Percentiles rank a stretch among this genome's conserved stretches.
These are phyloP conservation scores for Zalerion maritima DNA, from an alignment of 495 filamentous ascomycete species.

Conservation along the genomic window DNA sequence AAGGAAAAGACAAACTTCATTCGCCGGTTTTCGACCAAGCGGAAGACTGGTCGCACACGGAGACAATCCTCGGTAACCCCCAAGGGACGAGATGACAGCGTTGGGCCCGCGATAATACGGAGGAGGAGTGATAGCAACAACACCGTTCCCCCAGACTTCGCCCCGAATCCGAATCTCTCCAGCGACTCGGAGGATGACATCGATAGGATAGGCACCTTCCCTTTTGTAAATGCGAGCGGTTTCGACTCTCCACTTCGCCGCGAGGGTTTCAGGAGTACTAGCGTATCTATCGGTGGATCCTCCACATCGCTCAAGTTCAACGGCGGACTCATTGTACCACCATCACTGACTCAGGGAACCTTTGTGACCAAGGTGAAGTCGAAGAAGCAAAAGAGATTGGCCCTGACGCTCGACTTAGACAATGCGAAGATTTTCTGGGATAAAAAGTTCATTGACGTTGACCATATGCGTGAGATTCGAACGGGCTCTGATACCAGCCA, in stretches of 20 bases:
- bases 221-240: no score
- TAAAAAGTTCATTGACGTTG: conserved; percentile 77
- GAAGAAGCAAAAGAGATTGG: conserved; percentile 59
- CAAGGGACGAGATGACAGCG: conserved; percentile 68
- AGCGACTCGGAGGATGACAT: conserved; percentile 54
- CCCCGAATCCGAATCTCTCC: conserved; percentile 36
- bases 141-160: conserved; percentile 34
- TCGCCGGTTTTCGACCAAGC: conserved; percentile 30
- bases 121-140: conserved; percentile 77
- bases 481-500: conserved; percentile 74
- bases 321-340: conserved; percentile 55
- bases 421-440: conserved; percentile 82
- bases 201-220: conserved; percentile 12
- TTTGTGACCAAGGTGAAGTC: conserved; percentile 60
- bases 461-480: conserved; percentile 84
- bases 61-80: conserved; percentile 58
- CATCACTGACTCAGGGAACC: conserved; percentile 60
- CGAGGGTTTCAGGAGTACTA: conserved; percentile 22
- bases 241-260: conserved; percentile 13
- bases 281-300: conserved; percentile 22
- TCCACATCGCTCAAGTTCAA: conserved; percentile 13
- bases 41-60: conserved; percentile 28
- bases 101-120: conserved; percentile 75
- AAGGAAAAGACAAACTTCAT: conserved; percentile 21
- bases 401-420: conserved; percentile 63